Evolutionary conservation across 176 grass and related monocot species (phyloP).

Genomic region (Paspalum notatum): DNA sequence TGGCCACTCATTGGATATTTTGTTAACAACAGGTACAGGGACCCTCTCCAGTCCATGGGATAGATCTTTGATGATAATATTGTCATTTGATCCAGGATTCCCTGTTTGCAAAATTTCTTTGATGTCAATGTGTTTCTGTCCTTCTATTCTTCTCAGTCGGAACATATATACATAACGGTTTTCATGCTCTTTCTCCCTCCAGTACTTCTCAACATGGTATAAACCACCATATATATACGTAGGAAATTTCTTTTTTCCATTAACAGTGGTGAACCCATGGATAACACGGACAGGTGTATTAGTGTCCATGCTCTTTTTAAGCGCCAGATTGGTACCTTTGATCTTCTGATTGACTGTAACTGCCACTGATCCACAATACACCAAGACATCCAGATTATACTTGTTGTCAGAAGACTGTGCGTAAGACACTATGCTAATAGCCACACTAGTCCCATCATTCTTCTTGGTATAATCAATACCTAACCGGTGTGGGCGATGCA

Average conservation of each 20-base stretch:
- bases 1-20: slow-evolving; percentile 58
- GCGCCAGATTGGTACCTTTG: slow-evolving; percentile 63
- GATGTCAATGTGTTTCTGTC: slow-evolving; percentile 66
- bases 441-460: slow-evolving; percentile 45
- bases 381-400: slow-evolving; percentile 64
- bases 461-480: slow-evolving; percentile 67
- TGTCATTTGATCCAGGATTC: slow-evolving; percentile 38
- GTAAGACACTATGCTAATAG: slow-evolving; percentile 73
- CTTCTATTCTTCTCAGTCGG: slow-evolving; percentile 64
- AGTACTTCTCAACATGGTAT: slow-evolving; percentile 82
- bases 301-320: slow-evolving; percentile 82
- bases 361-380: slow-evolving; percentile 60
- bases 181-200: slow-evolving; percentile 55
- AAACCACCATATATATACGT: slow-evolving; percentile 79
- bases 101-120: slow-evolving; percentile 54
- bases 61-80: slow-evolving; percentile 68
- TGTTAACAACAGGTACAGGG: slow-evolving; percentile 74
- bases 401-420: slow-evolving; percentile 49
- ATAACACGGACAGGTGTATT: slow-evolving; percentile 82
- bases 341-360: slow-evolving; percentile 47
- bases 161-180: slow-evolving; percentile 62
- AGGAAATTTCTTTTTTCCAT: slow-evolving; percentile 47
- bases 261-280: slow-evolving; percentile 52
- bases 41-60: slow-evolving; percentile 74
- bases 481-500: slow-evolving; percentile 57